Base-by-base conservation (phyloP, 2,329 filamentous ascomycete species). In the Phaeosphaeriaceae sp. region DNA sequence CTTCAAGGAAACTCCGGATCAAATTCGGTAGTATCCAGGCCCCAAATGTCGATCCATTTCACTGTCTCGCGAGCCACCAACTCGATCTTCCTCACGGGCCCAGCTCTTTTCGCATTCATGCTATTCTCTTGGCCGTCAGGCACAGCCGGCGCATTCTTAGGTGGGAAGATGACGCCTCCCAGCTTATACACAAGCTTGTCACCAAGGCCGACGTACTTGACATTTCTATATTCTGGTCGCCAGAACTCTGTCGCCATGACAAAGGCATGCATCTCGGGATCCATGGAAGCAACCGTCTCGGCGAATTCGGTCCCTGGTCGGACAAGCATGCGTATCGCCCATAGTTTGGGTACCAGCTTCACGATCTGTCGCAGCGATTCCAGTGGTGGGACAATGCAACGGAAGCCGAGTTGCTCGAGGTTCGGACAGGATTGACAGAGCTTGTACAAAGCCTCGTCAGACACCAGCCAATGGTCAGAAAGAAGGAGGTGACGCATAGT, bases 341-440 rank as follows among this genome's bases (percentile, higher is more conserved):
- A 75, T 2, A 83, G 64, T 11, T 80, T 79, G 1, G 76, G 76
- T 0, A 79, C 58, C 21, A 76, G 71, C 0, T 70, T 65, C 27
- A 82, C 58, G 11, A 82, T 66, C 22, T 71, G 59, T 7, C 74
- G 73, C 7, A 80, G 55, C 1, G 69, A 68, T 15, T 75, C 71
- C 19, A 75, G 55, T 77, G 61, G 84, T 73, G 57, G 86, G 81
- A 88, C 85, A 84, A 81, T 76, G 17, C 84, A 77, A 7, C 84
- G 81, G 21, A 88, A 74, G 24, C 81, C 85, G 1, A 89, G 75
- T 64, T 89, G 86, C 59, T 87, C 85, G 15, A 89, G 75, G 53
- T 87, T 81, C 0, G 86, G 85, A 57, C 85, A 86, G 10, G 75
- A 75, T 50, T 83, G 81, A 31, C 86, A 82, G 7, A 88, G 73